Base-by-base conservation (phyloP, 225 moss, liverwort and hornwort species). In the Physcomitrium patens region DNA sequence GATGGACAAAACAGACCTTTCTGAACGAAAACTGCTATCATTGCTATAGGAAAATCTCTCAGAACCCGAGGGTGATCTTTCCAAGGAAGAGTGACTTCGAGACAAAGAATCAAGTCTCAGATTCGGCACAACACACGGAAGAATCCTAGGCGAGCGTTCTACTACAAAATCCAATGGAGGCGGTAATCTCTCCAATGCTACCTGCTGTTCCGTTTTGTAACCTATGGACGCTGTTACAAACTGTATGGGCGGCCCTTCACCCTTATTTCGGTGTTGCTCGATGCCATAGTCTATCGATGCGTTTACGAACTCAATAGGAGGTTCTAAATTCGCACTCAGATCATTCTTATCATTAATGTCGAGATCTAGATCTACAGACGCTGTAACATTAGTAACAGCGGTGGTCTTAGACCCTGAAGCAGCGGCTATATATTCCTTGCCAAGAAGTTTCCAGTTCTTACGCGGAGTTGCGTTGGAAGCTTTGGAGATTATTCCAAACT, bases 401-500 rank as follows among this genome's bases (percentile, higher is more conserved):
- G 22, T 5, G 13, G 52, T 46, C 41, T 63, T 70, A 24, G 80
- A 65, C 23, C 81, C 81, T 1, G 78, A 78, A 3, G 63, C 72
- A 18, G 78, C 45, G 58, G 76, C 71, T 27, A 85, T 72, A 22
- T 85, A 85, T 7, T 85, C 72, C 48, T 81, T 68, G 41, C 85
- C 81, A 8, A 85, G 69, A 20, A 85, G 71, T 11, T 60, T 76
- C 12, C 81, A 60, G 37, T 64, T 80, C 37, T 57, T 50, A 2
- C 77, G 74, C 15, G 82, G 77, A 9, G 12, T 44, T 10, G 61
- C 31, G 31, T 31, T 31, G 14, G 78, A 60, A 5, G 50, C 20
- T 69, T 68, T 83, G 51, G 79, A 76, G 19, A 79, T 72, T 23
- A 76, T 76, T 58, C 76, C 76, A 57, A 83, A 83, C 79, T 83